phyloP scores from a whole-genome alignment of 2,329 filamentous ascomycete species.

The Epichloe glyceriae region DNA sequence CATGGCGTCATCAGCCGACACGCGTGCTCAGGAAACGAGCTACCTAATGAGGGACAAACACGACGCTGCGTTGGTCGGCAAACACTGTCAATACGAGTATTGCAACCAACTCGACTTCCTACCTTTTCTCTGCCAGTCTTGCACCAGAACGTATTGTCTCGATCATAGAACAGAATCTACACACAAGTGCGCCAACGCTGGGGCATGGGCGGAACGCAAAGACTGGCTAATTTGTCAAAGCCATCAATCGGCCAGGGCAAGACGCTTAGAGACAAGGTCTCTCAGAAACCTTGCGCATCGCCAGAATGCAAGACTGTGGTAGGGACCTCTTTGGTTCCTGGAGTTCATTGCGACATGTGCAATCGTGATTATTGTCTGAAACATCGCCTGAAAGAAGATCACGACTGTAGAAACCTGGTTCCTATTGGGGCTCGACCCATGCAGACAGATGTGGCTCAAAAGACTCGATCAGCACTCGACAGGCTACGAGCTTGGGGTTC shows the following conservation, averaged over 20 bases:
- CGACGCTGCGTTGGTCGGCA: slow-evolving; percentile 76
- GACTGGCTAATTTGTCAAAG: slow-evolving; percentile 39
- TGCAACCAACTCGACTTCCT: slow-evolving; percentile 95
- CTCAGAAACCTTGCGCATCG: slow-evolving; percentile 55
- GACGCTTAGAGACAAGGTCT: slow-evolving; percentile 39
- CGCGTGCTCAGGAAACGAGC: slow-evolving; percentile 33
- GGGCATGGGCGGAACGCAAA: slow-evolving; percentile 49
- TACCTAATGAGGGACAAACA: slow-evolving; percentile 60
- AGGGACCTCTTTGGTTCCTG: slow-evolving; percentile 53
- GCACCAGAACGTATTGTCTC: slow-evolving; percentile 73
- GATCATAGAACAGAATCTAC: slow-evolving; percentile 81
- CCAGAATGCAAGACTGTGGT: slow-evolving; percentile 56
- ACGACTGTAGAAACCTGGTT: slow-evolving; percentile 69
- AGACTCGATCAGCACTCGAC: slow-evolving; percentile 61
- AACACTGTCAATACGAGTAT: slow-evolving; percentile 81
- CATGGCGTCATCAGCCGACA: slow-evolving; percentile 41
- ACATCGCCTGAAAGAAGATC: slow-evolving; percentile 65
- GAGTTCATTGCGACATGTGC: slow-evolving; percentile 59
- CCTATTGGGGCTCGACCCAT: slow-evolving; percentile 37
- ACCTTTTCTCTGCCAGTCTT: slow-evolving; percentile 87
- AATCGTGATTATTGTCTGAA: slow-evolving; percentile 66
- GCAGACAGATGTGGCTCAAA: slow-evolving; percentile 40
- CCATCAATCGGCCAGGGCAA: slow-evolving; percentile 41
- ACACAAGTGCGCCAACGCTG: slow-evolving; percentile 53
- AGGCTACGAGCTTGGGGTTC: slow-evolving; percentile 70